A percentile compares a stretch with the other conserved stretches of the same genome.
phyloP scores from a whole-genome alignment of 768 basidiomycete genomes.

The Tulasnella sp. region DNA sequence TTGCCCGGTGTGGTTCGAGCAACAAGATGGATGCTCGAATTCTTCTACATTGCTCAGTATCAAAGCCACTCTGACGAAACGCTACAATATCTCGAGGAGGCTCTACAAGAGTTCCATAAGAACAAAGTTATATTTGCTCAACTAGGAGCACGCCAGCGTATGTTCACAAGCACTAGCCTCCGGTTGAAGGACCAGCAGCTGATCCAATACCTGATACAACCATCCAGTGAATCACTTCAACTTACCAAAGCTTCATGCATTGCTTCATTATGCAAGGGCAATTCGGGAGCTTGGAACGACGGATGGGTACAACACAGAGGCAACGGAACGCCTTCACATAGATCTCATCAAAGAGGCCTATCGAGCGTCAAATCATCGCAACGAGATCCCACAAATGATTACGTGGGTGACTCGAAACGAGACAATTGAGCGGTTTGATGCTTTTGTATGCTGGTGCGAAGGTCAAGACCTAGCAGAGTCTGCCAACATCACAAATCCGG shows the following conservation, averaged over 20 bases:
- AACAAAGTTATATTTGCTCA: no score
- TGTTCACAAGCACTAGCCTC: no score
- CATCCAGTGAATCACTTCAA: constrained; percentile 25
- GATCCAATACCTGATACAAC: no score
- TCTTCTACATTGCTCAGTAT: no score
- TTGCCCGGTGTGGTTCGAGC: no score
- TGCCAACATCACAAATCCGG: neutral
- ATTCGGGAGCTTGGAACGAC: constrained; percentile 19
- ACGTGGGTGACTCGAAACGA: constrained; percentile 7
- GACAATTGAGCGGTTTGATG: neutral
- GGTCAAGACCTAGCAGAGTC: no score
- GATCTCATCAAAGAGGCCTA: constrained; percentile 10
- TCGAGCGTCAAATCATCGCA: neutral
- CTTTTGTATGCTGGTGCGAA: constrained; percentile 2
- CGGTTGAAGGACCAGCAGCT: no score
- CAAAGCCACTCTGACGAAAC: no score
- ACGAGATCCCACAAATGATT: constrained; percentile 2
- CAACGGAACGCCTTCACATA: constrained; percentile 21
- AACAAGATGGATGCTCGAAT: no score
- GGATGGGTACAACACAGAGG: constrained; percentile 25
- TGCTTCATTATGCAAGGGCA: constrained; percentile 19
- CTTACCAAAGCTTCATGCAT: constrained; percentile 23
- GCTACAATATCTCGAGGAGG: no score
- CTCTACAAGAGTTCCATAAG: no score
- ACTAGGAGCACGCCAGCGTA: no score